Evolutionary conservation across 257 asterid species (phyloP).

Genomic region (Nicotiana sylvestris): DNA sequence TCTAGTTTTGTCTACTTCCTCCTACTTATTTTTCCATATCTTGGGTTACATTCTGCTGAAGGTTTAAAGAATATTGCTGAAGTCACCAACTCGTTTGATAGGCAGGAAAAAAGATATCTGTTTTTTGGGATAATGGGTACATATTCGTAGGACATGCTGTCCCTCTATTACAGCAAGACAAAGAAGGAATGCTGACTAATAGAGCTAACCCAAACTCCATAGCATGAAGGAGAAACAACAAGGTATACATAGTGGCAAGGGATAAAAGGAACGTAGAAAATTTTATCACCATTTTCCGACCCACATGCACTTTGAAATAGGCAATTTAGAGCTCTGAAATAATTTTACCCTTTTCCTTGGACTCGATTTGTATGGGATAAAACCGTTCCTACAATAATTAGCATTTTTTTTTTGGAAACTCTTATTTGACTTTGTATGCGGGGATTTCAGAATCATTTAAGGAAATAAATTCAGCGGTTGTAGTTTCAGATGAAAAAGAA

Average conservation of each 20-base stretch:
- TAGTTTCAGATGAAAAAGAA: no score
- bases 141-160: background rate
- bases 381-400: no score
- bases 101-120: background rate
- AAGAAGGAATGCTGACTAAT: background rate
- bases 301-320: background rate
- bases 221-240: background rate
- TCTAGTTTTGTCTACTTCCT: background rate
- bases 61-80: background rate
- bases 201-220: background rate
- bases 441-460: no score
- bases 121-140: background rate
- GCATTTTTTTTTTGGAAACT: no score
- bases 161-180: background rate
- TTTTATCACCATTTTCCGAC: background rate
- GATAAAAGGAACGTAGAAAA: background rate
- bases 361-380: no score
- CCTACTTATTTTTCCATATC: background rate
- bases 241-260: background rate
- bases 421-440: no score
- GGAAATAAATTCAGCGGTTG: no score
- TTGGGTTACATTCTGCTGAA: background rate
- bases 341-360: background rate
- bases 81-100: background rate
- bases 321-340: background rate